Evolutionary conservation across 2,329 filamentous ascomycete genomes (phyloP).

Genomic region (Arthrobotrys megalospora): DNA sequence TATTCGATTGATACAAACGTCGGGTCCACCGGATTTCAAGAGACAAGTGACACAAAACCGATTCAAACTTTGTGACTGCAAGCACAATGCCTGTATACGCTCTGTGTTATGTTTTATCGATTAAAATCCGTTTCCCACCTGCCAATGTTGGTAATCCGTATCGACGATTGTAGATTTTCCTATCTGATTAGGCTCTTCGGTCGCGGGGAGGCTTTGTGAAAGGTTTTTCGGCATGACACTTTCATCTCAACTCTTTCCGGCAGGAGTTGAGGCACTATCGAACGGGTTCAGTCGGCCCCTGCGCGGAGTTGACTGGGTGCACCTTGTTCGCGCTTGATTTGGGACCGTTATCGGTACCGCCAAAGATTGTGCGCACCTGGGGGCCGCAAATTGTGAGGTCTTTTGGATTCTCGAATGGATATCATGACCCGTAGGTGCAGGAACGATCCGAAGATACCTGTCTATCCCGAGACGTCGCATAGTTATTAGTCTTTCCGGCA

Average conservation of each 20-base stretch:
- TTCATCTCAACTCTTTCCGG: conserved; percentile 38
- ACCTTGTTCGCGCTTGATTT: conserved; percentile 53
- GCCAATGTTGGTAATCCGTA: conserved; percentile 22
- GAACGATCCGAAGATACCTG: conserved; percentile 14
- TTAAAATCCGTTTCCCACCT: conserved; percentile 7
- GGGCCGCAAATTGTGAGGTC: conserved; percentile 35
- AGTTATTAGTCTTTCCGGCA: conserved; percentile 26
- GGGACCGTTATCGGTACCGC: conserved; percentile 60
- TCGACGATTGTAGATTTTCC: neutral
- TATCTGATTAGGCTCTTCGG: conserved; percentile 19
- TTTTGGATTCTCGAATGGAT: conserved; percentile 9
- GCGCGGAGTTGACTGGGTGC: conserved; percentile 36
- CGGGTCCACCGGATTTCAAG: conserved; percentile 25
- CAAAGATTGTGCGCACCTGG: conserved; percentile 43
- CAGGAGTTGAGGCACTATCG: conserved; percentile 27
- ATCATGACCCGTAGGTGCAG: conserved; percentile 1
- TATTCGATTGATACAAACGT: conserved; percentile 14
- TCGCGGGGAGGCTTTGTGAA: conserved; percentile 18
- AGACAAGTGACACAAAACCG: conserved; percentile 37
- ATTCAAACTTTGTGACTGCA: conserved; percentile 50
- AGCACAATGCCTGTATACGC: conserved; percentile 1
- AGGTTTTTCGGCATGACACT: conserved; percentile 6
- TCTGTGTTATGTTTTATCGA: conserved; percentile 19
- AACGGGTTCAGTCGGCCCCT: conserved; percentile 41
- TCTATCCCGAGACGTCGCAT: conserved; percentile 28